These are phyloP conservation scores for Populus tomentosa DNA, from an alignment of 441 rosid species.

Conservation along the genomic window DNA sequence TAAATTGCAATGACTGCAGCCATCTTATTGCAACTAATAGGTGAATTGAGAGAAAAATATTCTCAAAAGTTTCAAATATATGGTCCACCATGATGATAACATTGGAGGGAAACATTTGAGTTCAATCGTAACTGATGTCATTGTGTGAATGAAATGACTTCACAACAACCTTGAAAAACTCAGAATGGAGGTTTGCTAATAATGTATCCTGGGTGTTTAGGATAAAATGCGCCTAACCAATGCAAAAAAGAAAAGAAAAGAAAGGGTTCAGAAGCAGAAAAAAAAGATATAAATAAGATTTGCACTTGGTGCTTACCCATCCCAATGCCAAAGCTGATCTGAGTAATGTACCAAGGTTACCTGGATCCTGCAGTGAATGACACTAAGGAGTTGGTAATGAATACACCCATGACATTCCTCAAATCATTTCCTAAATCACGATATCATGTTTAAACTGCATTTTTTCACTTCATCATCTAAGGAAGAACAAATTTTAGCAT, in stretches of 20 bases:
- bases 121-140: neutral
- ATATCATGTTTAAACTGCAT: neutral
- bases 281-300: neutral
- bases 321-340: conserved; percentile 85
- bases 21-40: neutral
- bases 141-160: neutral
- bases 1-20: neutral
- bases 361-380: conserved; percentile 71
- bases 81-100: neutral
- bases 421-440: neutral
- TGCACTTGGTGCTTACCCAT: conserved; percentile 52
- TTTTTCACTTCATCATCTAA: conserved; percentile 3
- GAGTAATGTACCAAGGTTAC: conserved; percentile 88
- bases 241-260: neutral
- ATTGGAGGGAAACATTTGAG: neutral
- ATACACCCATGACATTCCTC: conserved; percentile 8
- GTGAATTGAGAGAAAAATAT: neutral
- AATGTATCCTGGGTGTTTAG: neutral
- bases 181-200: neutral
- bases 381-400: conserved; percentile 17
- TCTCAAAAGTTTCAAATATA: neutral
- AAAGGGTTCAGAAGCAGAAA: neutral
- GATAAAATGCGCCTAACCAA: neutral
- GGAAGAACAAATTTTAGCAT: neutral
- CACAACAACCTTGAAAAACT: neutral